Conservation (phyloP, 1,284 basidiomycete species). For the Ganoderma multipileum region DNA sequence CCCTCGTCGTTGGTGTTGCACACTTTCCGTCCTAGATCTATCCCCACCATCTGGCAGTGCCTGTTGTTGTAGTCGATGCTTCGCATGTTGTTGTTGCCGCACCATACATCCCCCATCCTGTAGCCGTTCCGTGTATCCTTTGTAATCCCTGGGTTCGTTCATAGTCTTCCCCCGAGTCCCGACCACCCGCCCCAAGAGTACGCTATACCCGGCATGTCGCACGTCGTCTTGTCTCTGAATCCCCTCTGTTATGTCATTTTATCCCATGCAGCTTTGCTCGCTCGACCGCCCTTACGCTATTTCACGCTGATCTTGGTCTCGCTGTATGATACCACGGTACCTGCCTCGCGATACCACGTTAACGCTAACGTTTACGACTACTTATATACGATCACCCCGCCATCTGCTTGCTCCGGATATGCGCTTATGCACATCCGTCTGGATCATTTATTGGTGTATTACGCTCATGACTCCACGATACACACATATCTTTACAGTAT, state of each 20-base stretch:
- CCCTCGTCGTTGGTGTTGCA: neutral
- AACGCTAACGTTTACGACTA: slow-evolving; percentile 3
- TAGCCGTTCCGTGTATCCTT: slow-evolving; percentile 13
- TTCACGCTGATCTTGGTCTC: neutral
- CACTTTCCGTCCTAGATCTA: slow-evolving; percentile 5
- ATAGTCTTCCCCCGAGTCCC: neutral
- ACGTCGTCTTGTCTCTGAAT: neutral
- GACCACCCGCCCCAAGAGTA: slow-evolving; percentile 15
- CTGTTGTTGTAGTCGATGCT: slow-evolving; percentile 15
- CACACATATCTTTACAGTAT: neutral
- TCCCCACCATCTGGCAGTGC: neutral
- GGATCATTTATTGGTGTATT: neutral
- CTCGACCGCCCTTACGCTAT: neutral
- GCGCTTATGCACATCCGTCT: neutral
- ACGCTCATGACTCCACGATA: neutral
- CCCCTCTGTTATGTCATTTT: neutral
- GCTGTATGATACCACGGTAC: neutral
- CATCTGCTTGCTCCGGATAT: neutral
- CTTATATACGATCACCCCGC: neutral
- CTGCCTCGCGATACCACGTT: neutral
- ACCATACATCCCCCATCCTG: slow-evolving; percentile 1
- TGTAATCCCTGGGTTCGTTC: slow-evolving; percentile 7
- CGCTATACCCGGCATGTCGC: slow-evolving; percentile 14
- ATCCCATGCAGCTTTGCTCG: neutral
- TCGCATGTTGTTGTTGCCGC: slow-evolving; percentile 7